Evolutionary conservation across 176 grass and related monocot species (phyloP), one percentile per base, ranked within the genome.

Genomic region (Rhynchospora tenuis): DNA sequence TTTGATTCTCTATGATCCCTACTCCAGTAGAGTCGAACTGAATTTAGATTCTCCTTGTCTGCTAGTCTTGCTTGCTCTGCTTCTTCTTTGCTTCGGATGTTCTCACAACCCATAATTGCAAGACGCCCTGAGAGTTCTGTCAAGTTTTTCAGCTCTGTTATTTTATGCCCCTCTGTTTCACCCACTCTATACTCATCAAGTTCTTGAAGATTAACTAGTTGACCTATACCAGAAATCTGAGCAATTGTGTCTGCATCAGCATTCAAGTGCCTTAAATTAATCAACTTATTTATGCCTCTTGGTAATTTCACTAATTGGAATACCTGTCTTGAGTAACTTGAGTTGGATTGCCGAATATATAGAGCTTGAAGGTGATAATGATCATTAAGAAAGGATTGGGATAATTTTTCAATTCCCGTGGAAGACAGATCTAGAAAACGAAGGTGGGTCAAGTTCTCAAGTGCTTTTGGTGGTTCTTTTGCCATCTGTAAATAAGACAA

Each of bases 311-410:
- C 33, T 38, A 38, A 38, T 38, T 38, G 33, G 33, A 3, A 3
- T 38, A 4, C 33, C 33, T 4, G 2, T 4, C 3, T 38, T n/a
- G n/a, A n/a, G n/a, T 38, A 4, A 38, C 33, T 38, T 38, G 33
- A 4, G 33, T 56, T 79, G 81, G 33, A 4, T 56, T 79, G 81
- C 31, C 78, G 84, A 31, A 92, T 42, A 81, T 82, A 78, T 22
- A 92, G 14, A 23, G 73, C 77, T 45, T 92, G 90, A n/a, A 92
- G 84, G 81, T 92, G 90, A 55, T 80, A 51, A 82, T 89, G 83
- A 38, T 38, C 33, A 42, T 70, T 84, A 64, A 87, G 77, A 22
- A 86, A 54, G 61, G 84, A 87, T 51, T 81, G 72, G 60, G 86
- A 54, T 56, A 92, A 54, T 7, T 3, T 27, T 72, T 72, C 86